Base-by-base conservation (phyloP, 768 basidiomycete genomes). In the Sarcomyxa edulis region DNA sequence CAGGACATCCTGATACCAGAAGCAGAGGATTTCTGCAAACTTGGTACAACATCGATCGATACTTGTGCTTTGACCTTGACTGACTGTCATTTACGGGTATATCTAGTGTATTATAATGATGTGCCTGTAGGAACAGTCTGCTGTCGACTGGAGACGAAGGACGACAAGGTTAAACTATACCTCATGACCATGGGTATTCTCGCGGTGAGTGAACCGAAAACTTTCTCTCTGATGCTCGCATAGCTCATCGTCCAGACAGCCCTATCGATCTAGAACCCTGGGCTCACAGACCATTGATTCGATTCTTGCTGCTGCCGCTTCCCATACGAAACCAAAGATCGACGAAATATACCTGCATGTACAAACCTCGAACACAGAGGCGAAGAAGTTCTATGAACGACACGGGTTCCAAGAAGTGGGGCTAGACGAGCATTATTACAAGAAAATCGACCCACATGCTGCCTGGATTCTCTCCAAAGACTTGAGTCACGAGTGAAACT, bases 71-170 rank as follows among this genome's bases (percentile, higher is more conserved):
- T 12, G 6, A 10, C 35, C 18, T 42, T 12, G 40, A 16, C 11
- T 20, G 10, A 7, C 20, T 7, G 20, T 16, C 41, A 8, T 16
- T 28, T 31, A 23, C 6, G 7, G n/a, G n/a, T n/a, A n/a, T n/a
- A n/a, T n/a, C n/a, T 49, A 92, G 92, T 93, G 33, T 93, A 92
- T 63, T 93, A 84, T 64, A 93, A 92, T 65, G 91, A 95, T 64
- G 70, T 95, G 41, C 89, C 92, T 32, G 73, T 94, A 46, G 91
- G 92, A 43, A 88, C 81, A 4, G 75, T 93, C 52, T 91, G 87
- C 59, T 90, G 86, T 64, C 77, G 88, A 42, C 60, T 92, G 44
- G 91, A 95, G 60, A 72, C 66, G 37, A 76, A 78, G 51, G 71
- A 75, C 51, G 72, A 65, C 31, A 60, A 69, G 48, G 66, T 61